phyloP scores from a whole-genome alignment of 2,329 filamentous ascomycete species.

The Xylaria sp. region DNA sequence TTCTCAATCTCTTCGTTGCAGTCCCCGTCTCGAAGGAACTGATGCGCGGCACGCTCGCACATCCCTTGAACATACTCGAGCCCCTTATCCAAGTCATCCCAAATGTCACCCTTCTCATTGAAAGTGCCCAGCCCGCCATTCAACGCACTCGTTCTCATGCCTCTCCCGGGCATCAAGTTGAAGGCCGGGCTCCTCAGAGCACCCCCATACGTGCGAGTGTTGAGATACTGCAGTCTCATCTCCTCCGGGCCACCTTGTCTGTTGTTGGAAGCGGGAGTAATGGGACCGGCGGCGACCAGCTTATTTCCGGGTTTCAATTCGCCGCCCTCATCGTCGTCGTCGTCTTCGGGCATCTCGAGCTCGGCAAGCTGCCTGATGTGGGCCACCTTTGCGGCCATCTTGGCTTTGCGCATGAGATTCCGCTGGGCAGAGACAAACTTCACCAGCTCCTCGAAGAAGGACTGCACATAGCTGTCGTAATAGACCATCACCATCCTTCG shows the following conservation, averaged over 20 bases:
- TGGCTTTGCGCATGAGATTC: conserved; percentile 87
- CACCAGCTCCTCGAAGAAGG: conserved; percentile 83
- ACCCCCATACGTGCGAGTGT: conserved; percentile 52
- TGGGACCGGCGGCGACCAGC: conserved; percentile 40
- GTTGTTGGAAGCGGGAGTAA: conserved; percentile 21
- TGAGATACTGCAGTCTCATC: conserved; percentile 52
- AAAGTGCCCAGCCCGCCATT: conserved; percentile 43
- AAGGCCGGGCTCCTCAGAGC: conserved; percentile 36
- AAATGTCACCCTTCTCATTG: conserved; percentile 59
- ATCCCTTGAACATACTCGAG: conserved; percentile 83
- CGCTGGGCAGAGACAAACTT: conserved; percentile 81
- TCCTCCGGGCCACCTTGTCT: conserved; percentile 37
- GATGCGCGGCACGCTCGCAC: conserved; percentile 88
- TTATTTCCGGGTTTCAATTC: conserved; percentile 45
- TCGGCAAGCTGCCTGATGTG: conserved; percentile 70
- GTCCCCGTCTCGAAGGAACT: conserved; percentile 87
- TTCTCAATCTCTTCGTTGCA: conserved; percentile 80
- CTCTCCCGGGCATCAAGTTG: conserved; percentile 41
- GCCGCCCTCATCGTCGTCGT: conserved; percentile 50
- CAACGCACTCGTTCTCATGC: conserved; percentile 43
- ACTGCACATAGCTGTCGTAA: conserved; percentile 89
- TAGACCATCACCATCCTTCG: conserved; percentile 86
- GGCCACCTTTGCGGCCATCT: conserved; percentile 81
- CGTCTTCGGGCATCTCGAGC: conserved; percentile 64
- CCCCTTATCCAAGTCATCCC: conserved; percentile 79